These are phyloP conservation scores for Dioscorea zingiberensis DNA, from an alignment of 106 monocot genomes.

Conservation along the genomic window DNA sequence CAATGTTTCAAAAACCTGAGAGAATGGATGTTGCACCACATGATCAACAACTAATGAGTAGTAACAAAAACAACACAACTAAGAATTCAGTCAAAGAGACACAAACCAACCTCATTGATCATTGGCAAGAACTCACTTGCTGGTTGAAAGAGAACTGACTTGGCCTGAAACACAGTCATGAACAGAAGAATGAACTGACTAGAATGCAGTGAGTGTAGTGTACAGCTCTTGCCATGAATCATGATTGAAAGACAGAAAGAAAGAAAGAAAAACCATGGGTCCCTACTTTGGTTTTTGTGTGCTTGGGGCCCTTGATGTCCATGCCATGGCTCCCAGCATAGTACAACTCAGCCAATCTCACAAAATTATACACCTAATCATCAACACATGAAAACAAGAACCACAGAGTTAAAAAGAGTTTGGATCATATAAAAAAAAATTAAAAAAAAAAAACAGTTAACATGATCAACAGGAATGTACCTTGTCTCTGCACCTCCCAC, in stretches of 20 bases:
- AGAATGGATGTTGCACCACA: too few relatives aligned
- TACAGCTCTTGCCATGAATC: too few relatives aligned
- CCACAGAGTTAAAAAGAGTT: not conserved
- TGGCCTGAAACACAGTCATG: too few relatives aligned
- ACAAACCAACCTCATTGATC: conserved; percentile 52
- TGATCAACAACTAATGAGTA: too few relatives aligned
- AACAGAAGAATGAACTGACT: too few relatives aligned
- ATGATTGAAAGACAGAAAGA: not conserved
- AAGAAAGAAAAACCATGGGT: not conserved
- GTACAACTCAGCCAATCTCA: conserved; percentile 65
- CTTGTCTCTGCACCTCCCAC: conserved; percentile 70
- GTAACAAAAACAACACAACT: too few relatives aligned
- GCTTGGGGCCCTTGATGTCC: conserved; percentile 55
- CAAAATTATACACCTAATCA: conserved; percentile 62
- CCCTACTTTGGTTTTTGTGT: conserved; percentile 23
- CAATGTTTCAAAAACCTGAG: too few relatives aligned
- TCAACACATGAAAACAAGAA: not conserved
- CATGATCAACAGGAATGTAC: conserved; percentile 30
- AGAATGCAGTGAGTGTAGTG: too few relatives aligned
- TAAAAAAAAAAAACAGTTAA: not conserved
- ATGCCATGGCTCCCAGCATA: conserved; percentile 73
- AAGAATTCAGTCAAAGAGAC: too few relatives aligned
- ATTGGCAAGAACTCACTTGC: conserved; percentile 78
- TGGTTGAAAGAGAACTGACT: conserved; percentile 41
- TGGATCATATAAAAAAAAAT: not conserved